Evolutionary conservation across 345 rosid genomes (phyloP).

Genomic region (Durio zibethinus): DNA sequence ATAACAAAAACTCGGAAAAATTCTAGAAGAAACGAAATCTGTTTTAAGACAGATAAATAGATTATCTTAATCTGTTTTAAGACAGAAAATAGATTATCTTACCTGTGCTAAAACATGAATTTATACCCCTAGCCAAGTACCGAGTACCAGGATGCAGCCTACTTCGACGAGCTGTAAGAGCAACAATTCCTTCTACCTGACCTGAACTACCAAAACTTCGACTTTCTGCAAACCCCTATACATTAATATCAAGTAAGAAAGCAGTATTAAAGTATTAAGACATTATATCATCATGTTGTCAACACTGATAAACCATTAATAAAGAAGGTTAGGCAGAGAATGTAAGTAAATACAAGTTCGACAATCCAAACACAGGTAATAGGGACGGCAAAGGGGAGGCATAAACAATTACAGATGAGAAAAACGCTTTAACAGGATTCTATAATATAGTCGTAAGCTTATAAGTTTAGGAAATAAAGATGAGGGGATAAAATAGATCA

Average conservation of each 20-base stretch:
- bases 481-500: neutral
- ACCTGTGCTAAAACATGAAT: conserved; percentile 97
- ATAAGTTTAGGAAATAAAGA: neutral
- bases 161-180: conserved; percentile 92
- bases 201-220: conserved; percentile 88
- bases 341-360: neutral
- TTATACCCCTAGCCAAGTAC: conserved; percentile 96
- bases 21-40: neutral
- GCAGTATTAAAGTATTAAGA: conserved; percentile 34
- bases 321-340: neutral
- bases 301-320: neutral
- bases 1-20: neutral
- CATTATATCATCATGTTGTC: neutral
- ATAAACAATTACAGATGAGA: neutral
- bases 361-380: neutral
- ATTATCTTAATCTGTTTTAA: conserved; percentile 36
- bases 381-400: neutral
- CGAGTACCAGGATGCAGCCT: conserved; percentile 98
- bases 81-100: conserved; percentile 27
- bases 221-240: conserved; percentile 98
- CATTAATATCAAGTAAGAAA: conserved; percentile 57
- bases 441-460: neutral
- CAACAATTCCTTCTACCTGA: conserved; percentile 89
- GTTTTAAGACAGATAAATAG: conserved; percentile 6
- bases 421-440: neutral